Evolutionary conservation across 148 eudicot species (phyloP), one percentile per base, ranked within the genome.

Genomic region (Persicaria maculosa): DNA sequence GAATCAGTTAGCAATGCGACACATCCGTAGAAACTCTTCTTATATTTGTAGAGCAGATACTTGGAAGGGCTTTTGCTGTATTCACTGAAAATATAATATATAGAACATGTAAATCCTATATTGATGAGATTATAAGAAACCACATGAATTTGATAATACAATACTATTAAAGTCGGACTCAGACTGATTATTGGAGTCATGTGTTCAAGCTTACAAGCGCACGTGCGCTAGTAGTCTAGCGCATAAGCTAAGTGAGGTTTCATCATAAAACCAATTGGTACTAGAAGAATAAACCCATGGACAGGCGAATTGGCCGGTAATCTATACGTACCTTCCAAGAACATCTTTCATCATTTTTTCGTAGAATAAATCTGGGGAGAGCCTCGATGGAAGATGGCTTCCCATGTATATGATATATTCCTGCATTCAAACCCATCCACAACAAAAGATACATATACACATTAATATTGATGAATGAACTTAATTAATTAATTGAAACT

Each of bases 1-100:
- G 73, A 47, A n/a, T 79, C 50, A 1, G 87, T 84, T 43, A 84
- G 65, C 46, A 16, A 77, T 2, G 85, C 87, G 4, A 82, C 83
- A 69, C 82, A 84, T 15, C 85, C 85, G 74, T 75, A 81, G 65
- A 84, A 77, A 71, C 87, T 82, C 68, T 67, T 79, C 47, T 48
- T n/a, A 47, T 82, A 84, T 15, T 76, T 81, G 73, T 78, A 45
- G 6, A 47, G n/a, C 1, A 67, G 11, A 67, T 36, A 67, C 19
- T 67, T 11, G 45, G 71, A 44, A 10, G 44, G 47, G 45, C 3
- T 67, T 67, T 16, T 12, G 19, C 7, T 67, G 16, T 67, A 67
- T 9, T 19, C 22, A n/a, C 16, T 16, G 16, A 16, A 52, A 52
- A 9, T 52, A 31, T 1, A 52, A 52, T 20, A n/a, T n/a, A 52